Base-by-base conservation (phyloP, 1,139 yeast genomes). In the Protomyces macrosporus region DNA sequence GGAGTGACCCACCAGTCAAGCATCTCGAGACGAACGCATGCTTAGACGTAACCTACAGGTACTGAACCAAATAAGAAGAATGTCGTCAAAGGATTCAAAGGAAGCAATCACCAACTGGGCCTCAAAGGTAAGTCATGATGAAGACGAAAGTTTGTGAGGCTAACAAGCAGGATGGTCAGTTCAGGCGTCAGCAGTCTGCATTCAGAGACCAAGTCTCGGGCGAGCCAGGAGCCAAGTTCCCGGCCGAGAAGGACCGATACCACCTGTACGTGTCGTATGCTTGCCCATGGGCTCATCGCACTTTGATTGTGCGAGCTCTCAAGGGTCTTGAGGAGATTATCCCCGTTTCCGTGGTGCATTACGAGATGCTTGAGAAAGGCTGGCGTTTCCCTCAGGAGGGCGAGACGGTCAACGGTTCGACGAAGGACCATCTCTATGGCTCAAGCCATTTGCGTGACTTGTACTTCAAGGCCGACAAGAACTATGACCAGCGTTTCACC, bases 211-310 rank as follows among this genome's bases (percentile, higher is more conserved):
- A 75, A 37, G 84, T 90, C 66, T 55, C 58, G 37, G 68, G 79
- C 2, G 82, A 82, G 58, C 82, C 85, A 0, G 85, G 85, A 10
- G 81, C 87, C 53, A 76, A 80, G 67, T 87, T 85, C 72, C 78
- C 85, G 16, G 88, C 97, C 0, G 97, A 89, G 71, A 81, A 82
- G 59, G 84, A 83, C 67, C 81, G 98, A 71, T 91, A 91, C 74
- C 97, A 91, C 76, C 81, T 91, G 66, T 91, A 89, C 71, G 95
- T 90, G 30, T 86, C 95, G 0, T 78, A 79, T 62, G 97, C 97
- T 1, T 91, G 98, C 76, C 98, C 98, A 3, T 91, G 97, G 90
- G 98, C 98, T 0, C 96, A 90, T 73, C 82, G 98, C 68, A 84
- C 95, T 0, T 78, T 91, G 69, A 86, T 90, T 65, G 81, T 87